Percentiles rank a stretch among this genome's conserved stretches.
These are phyloP conservation scores for Cyclotella choctawhatcheeana DNA, from an alignment of 108 stramenopile species.

Conservation along the genomic window DNA sequence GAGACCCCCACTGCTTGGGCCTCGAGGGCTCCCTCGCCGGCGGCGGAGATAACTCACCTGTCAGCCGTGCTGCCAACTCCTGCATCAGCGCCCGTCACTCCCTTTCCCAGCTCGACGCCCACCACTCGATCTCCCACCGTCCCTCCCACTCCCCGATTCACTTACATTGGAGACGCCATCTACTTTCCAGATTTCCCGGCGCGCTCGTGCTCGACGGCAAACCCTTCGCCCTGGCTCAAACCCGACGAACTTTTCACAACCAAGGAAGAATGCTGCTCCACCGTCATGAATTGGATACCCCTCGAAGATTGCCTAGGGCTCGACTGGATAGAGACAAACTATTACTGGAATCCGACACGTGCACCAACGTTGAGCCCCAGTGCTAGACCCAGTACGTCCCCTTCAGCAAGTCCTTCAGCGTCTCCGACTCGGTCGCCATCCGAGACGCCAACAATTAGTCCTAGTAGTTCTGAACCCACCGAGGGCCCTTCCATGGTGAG, in stretches of 20 bases:
- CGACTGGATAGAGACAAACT: constrained; percentile 22
- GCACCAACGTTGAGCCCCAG: constrained; percentile 9
- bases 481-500: constrained; percentile 13
- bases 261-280: constrained; percentile 21
- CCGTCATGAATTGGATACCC: constrained; percentile 18
- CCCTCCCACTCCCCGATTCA: constrained; percentile 13
- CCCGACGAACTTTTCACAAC: constrained; percentile 12
- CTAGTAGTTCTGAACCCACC: constrained; percentile 2
- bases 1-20: not conserved
- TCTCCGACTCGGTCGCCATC: too few relatives aligned
- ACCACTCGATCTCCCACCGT: constrained; percentile 3
- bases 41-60: not conserved
- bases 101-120: not conserved
- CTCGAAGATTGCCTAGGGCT: constrained; percentile 22
- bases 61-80: not conserved
- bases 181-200: constrained; percentile 33
- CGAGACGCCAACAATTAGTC: constrained; percentile 11
- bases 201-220: constrained; percentile 8
- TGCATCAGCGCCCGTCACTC: not conserved
- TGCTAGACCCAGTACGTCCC: not conserved
- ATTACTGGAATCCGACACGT: constrained; percentile 8
- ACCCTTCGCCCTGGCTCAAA: constrained; percentile 2
- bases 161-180: constrained; percentile 17
- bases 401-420: too few relatives aligned
- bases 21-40: not conserved